A percentile compares a stretch with the other conserved stretches of the same genome.
phyloP scores from a whole-genome alignment of 2,329 filamentous ascomycete species.

The Calonectria honghensis region DNA sequence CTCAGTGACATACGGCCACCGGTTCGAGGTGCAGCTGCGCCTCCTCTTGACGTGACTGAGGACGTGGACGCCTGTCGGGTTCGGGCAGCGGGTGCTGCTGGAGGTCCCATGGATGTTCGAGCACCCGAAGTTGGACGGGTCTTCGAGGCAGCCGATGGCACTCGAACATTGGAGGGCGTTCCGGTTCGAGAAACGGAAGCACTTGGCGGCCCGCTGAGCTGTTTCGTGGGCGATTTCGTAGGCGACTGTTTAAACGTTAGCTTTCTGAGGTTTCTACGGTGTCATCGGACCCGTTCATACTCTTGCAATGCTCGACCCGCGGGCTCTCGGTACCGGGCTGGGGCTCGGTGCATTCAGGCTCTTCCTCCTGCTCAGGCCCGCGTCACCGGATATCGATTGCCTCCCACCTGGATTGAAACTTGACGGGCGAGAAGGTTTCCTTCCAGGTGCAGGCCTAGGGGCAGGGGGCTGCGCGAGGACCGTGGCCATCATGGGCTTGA shows the following conservation, averaged over 20 bases:
- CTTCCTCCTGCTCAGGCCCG: conserved; percentile 76
- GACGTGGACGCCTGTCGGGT: conserved; percentile 67
- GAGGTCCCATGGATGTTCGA: conserved; percentile 81
- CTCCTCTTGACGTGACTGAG: conserved; percentile 60
- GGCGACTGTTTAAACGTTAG: conserved; percentile 75
- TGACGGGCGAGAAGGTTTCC: conserved; percentile 67
- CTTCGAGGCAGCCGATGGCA: conserved; percentile 67
- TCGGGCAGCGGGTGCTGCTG: conserved; percentile 69
- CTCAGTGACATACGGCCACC: conserved; percentile 64
- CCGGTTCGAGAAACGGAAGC: conserved; percentile 77
- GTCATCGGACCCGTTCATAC: conserved; percentile 62
- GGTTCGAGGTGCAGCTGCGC: conserved; percentile 60
- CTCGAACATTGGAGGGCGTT: conserved; percentile 76
- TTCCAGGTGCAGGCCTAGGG: conserved; percentile 62
- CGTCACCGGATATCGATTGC: conserved; percentile 68
- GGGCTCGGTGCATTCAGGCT: conserved; percentile 84
- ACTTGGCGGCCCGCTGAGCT: conserved; percentile 75
- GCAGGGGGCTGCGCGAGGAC: conserved; percentile 71
- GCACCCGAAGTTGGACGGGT: conserved; percentile 73
- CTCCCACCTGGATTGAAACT: conserved; percentile 67
- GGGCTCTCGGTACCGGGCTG: conserved; percentile 77
- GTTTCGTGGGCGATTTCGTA: conserved; percentile 87
- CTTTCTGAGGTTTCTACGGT: conserved; percentile 31
- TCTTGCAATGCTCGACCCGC: conserved; percentile 74
- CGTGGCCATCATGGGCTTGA: conserved; percentile 82